phyloP scores from a whole-genome alignment of 1,139 yeast species.

The Wickerhamiella pararugosa region DNA sequence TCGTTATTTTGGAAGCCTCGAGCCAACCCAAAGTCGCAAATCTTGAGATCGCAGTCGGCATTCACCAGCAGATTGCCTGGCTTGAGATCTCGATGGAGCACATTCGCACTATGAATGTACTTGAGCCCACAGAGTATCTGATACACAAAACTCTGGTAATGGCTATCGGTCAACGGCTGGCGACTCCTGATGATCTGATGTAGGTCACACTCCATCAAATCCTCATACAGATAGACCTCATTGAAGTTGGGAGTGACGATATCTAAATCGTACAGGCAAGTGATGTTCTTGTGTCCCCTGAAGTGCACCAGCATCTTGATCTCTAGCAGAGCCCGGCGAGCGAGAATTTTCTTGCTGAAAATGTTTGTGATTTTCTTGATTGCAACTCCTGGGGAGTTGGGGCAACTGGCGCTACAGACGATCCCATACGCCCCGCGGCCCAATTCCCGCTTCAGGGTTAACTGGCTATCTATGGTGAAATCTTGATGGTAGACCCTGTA shows the following conservation, averaged over 20 bases:
- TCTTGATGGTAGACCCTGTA: slow-evolving; percentile 76
- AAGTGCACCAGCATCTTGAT: slow-evolving; percentile 77
- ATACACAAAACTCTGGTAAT: slow-evolving; percentile 81
- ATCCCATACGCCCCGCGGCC: slow-evolving; percentile 98
- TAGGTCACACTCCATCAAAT: slow-evolving; percentile 95
- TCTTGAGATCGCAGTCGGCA: slow-evolving; percentile 91
- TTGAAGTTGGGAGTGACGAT: slow-evolving; percentile 79
- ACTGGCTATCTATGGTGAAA: slow-evolving; percentile 71
- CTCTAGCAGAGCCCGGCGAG: slow-evolving; percentile 83
- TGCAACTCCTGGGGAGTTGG: slow-evolving; percentile 58
- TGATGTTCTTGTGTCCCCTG: slow-evolving; percentile 67
- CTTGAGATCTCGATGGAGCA: slow-evolving; percentile 81
- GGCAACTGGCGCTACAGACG: slow-evolving; percentile 83
- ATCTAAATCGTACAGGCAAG: slow-evolving; percentile 86
- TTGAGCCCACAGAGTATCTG: slow-evolving; percentile 88
- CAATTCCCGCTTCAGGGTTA: slow-evolving; percentile 72
- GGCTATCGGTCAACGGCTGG: slow-evolving; percentile 89
- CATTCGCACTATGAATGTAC: slow-evolving; percentile 92
- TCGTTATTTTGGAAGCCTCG: slow-evolving; percentile 62
- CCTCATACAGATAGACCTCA: slow-evolving; percentile 86
- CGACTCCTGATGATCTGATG: slow-evolving; percentile 91
- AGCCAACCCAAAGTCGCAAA: slow-evolving; percentile 93
- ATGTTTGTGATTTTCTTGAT: slow-evolving; percentile 88
- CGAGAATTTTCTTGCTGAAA: slow-evolving; percentile 71
- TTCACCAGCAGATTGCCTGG: slow-evolving; percentile 88